Base-by-base conservation (phyloP, 768 basidiomycete species). In the Lactarius deliciosus region DNA sequence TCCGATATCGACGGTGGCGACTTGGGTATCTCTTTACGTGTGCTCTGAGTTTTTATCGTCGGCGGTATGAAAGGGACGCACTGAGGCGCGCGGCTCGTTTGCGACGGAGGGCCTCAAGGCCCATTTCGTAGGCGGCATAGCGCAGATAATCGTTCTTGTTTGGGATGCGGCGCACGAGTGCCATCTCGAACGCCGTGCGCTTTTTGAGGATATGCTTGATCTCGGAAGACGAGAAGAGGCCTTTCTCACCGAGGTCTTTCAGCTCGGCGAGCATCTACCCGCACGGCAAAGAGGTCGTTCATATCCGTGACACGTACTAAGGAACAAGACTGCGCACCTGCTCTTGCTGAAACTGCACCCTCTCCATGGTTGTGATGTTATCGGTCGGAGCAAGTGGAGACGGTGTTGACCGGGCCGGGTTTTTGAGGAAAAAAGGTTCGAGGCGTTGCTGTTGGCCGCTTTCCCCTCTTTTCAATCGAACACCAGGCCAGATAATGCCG, bases 311-410 rank as follows among this genome's bases (percentile, higher is more conserved):
- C 45, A 47, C 34, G 2, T 59, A n/a, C n/a, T 8, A 45, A 18
- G 43, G 41, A 22, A 10, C 9, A 4, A 40, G 47, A 8, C 8
- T 57, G 61, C 32, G 64, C 64, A 84, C 88, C 87, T 92, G 89
- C 87, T 96, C 94, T 77, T 96, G 91, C 77, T 96, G 88, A 72
- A 90, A 96, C 66, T 96, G 91, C 0, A 96, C 94, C 70, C 92
- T 85, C 83, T 98, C 95, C 95, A 98, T 96, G 54, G 54, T 28
- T 69, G n/a, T 25, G 18, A 25, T 9, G 36, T 20, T 13, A 18
- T 32, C 20, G 13, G 36, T 16, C 28, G 64, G 64, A 45, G 15
- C 36, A 64, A 41, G 25, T 53, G 43, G 53, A 13, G 30, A 57
- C 60, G 59, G 66, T 28, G 30, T 22, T 30, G 36, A 2, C 36